phyloP scores from a whole-genome alignment of 495 filamentous ascomycete genomes.

The Hapsidospora chrysogenum region DNA sequence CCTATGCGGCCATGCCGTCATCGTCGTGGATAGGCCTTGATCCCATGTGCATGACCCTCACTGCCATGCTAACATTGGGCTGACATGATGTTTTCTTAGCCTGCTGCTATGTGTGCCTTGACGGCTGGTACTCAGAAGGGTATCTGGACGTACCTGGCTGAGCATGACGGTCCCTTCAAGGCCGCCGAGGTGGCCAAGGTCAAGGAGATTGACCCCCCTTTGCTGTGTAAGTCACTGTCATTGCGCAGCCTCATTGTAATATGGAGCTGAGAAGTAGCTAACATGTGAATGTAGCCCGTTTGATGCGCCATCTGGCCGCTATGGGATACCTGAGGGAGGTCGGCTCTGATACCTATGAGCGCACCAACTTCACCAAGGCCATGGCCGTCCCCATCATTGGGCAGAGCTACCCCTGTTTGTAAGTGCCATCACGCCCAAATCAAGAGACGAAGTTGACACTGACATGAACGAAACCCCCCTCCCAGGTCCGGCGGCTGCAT shows the following conservation, averaged over 20 bases:
- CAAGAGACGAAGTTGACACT: conserved; percentile 11
- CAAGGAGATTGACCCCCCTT: conserved; percentile 4
- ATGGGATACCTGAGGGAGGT: conserved; percentile 31
- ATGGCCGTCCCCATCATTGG: conserved; percentile 15
- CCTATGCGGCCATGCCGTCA: too few species aligned
- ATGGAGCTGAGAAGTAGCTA: too few species aligned
- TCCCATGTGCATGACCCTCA: too few species aligned
- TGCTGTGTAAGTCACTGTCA: conserved; percentile 5
- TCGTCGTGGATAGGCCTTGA: too few species aligned
- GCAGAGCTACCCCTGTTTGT: conserved; percentile 13
- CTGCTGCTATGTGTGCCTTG: not conserved
- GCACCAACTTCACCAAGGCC: conserved; percentile 24
- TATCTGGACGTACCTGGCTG: not conserved
- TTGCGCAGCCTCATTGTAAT: not conserved
- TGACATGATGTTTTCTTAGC: not conserved
- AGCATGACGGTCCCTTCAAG: not conserved
- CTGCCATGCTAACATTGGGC: too few species aligned
- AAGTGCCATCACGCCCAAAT: too few species aligned
- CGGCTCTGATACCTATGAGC: conserved; percentile 23
- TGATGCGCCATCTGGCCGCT: conserved; percentile 32
- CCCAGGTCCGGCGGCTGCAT: conserved; percentile 6
- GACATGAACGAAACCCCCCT: conserved; percentile 3
- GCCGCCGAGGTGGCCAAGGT: conserved; percentile 3
- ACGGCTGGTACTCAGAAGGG: not conserved
- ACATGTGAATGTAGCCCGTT: too few species aligned